Percentiles rank a stretch among this genome's conserved stretches.
phyloP scores from a whole-genome alignment of 768 basidiomycete genomes.

The Suillus plorans region DNA sequence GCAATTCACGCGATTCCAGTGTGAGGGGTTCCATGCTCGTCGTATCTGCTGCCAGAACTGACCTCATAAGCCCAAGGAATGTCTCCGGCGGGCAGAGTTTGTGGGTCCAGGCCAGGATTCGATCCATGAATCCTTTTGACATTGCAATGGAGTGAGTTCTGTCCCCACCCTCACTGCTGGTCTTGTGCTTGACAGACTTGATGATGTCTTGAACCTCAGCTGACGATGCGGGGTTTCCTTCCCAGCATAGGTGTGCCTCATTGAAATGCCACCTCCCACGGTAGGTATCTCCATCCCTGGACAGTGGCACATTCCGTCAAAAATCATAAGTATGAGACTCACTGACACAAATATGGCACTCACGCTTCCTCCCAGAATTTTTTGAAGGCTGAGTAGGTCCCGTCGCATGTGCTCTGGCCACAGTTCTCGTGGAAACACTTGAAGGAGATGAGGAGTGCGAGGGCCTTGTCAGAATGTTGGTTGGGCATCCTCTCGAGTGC shows the following conservation, averaged over 20 bases:
- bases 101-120: constrained; percentile 2
- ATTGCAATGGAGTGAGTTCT: background rate
- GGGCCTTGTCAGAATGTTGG: background rate
- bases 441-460: constrained; percentile 1
- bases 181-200: background rate
- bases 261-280: background rate
- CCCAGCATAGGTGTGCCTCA: background rate
- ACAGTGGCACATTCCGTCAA: too few species aligned
- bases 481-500: constrained; percentile 1
- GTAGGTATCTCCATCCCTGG: background rate
- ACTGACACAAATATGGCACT: too few species aligned
- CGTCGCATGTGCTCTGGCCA: background rate
- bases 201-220: background rate
- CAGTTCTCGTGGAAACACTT: constrained; percentile 3
- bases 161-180: background rate
- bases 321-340: background rate
- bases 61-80: background rate
- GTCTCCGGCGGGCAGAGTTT: background rate
- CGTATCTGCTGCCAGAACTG: too few species aligned
- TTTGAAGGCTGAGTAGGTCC: constrained; percentile 1
- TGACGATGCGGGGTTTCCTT: background rate
- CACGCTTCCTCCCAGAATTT: background rate
- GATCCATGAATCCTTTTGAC: constrained; percentile 8
- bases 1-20: background rate
- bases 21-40: background rate